These are phyloP conservation scores for Podospora appendiculata DNA, from an alignment of 495 filamentous ascomycete species.

Conservation along the genomic window DNA sequence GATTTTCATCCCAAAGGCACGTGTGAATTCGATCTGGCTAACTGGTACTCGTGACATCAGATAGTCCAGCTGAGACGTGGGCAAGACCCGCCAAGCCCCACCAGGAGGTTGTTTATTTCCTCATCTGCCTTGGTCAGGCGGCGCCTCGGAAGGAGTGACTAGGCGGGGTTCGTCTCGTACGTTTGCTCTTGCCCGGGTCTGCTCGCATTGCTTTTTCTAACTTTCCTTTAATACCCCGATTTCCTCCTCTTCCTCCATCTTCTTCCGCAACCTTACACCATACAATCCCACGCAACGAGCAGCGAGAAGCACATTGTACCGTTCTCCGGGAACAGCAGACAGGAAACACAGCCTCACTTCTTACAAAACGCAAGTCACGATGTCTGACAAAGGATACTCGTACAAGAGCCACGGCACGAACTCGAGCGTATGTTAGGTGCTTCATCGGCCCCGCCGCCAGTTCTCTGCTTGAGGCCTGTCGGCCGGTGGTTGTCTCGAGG, in stretches of 20 bases:
- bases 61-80: too few relatives aligned
- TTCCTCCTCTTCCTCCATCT: not conserved
- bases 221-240: not conserved
- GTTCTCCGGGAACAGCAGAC: too few relatives aligned
- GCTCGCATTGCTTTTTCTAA: not conserved
- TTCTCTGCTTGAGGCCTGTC: not conserved
- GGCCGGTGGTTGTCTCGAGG: not conserved
- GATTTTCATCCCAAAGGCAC: too few relatives aligned
- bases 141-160: too few relatives aligned
- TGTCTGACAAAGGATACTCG: slow-evolving; percentile 22
- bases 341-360: too few relatives aligned
- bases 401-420: slow-evolving; percentile 33
- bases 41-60: too few relatives aligned
- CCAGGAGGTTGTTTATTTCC: too few relatives aligned
- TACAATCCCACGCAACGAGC: not conserved
- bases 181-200: not conserved
- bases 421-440: slow-evolving; percentile 16
- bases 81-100: too few relatives aligned
- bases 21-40: too few relatives aligned
- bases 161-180: not conserved
- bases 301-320: not conserved
- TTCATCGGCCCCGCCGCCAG: too few relatives aligned
- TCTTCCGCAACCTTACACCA: not conserved
- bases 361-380: not conserved
- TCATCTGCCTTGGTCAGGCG: too few relatives aligned